Base-by-base conservation (phyloP, 305 asterid genomes). In the Fraxinus ornus region DNA sequence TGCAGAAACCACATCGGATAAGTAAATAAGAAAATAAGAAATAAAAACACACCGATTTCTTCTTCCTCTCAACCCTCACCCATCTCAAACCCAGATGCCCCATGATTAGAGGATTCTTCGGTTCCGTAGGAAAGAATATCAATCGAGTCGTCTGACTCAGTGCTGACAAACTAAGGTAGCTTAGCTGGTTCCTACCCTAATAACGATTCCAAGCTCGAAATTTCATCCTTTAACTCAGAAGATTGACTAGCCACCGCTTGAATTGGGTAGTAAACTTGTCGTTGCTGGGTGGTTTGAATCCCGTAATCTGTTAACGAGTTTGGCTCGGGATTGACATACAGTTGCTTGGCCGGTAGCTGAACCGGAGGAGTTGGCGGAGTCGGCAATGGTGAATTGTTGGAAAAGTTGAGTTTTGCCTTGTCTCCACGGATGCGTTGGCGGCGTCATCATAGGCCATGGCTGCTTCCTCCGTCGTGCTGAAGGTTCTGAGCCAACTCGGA, bases 401-500 rank as follows among this genome's bases (percentile, higher is more conserved):
- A 86, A 24, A 94, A 94, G 88, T 93, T 94, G 90, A 94, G 94
- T 86, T 92, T 94, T 32, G 97, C 97, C 82, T 94, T 94, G 41
- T 76, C 81, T 0, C 98, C 94, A 0, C 98, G 97, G 83, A 94
- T 94, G 78, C 97, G 92, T 78, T 87, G 79, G 97, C 97, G 0
- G 97, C 97, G 6, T 79, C 85, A 12, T 94, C 98, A 5, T 94
- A 94, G 64, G 98, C 98, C 80, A 76, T 83, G 55, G 97, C 98
- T 0, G 97, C 98, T 82, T 89, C 90, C 84, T 92, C 94, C 4
- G 94, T 89, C 0, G 97, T 84, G 81, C 86, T 70, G 89, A 86
- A 94, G 17, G 98, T 94, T 1, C 98, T 97, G 4, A 94, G 97
- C 97, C 98, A 93, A 91, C 94, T 0, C 98, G 77, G 0, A 84